These are phyloP conservation scores for Lactarius psammicola DNA, from an alignment of 768 basidiomycete genomes.

Conservation along the genomic window DNA sequence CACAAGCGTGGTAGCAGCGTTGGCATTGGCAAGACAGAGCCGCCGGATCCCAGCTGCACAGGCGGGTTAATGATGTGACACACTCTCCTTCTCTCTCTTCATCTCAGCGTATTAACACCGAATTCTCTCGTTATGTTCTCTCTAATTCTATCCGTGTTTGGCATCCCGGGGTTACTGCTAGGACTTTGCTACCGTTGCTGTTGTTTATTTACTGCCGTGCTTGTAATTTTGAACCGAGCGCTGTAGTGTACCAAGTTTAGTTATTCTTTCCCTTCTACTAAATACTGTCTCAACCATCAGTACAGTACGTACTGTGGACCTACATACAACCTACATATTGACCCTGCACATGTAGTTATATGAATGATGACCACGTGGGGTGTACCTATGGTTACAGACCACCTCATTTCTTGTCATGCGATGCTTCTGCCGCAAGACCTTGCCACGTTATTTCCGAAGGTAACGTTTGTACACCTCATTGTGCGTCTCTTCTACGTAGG, in stretches of 20 bases:
- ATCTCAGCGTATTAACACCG: background rate
- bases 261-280: background rate
- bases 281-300: too few species aligned
- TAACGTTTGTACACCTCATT: conserved; percentile 82
- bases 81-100: background rate
- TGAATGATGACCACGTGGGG: background rate
- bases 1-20: background rate
- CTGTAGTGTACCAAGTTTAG: background rate
- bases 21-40: background rate
- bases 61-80: background rate
- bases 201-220: background rate
- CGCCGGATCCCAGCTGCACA: background rate
- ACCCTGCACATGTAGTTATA: background rate
- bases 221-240: background rate
- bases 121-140: background rate
- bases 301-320: background rate
- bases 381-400: background rate
- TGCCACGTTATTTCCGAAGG: conserved; percentile 43
- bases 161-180: too few species aligned
- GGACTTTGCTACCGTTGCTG: too few species aligned
- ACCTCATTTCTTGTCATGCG: background rate
- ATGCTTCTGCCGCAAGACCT: background rate
- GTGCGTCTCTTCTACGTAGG: conserved; percentile 89
- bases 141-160: background rate
- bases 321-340: background rate